Base-by-base conservation (phyloP, 768 basidiomycete species). In the Kwoniella bestiolae region DNA sequence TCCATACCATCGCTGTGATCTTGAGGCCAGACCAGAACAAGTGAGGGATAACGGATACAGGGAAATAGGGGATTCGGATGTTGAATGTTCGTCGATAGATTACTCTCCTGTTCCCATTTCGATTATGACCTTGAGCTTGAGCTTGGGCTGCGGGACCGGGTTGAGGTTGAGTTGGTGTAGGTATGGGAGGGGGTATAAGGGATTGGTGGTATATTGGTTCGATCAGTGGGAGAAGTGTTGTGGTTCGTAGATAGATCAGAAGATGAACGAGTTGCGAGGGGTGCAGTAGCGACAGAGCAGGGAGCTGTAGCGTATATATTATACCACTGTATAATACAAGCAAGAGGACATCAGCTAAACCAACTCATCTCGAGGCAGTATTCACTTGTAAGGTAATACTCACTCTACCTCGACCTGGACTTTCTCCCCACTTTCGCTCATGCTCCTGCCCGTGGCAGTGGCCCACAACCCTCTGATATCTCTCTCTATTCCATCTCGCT, bases 341-440 rank as follows among this genome's bases (percentile, higher is more conserved):
- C 25, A 47, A n/a, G 3, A 0, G 21, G 35, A 59, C 14, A 28
- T 23, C 41, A n/a, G 29, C 28, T 29, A 46, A 29, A 52, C n/a
- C n/a, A n/a, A n/a, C n/a, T n/a, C n/a, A n/a, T n/a, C n/a, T n/a
- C n/a, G n/a, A n/a, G n/a, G n/a, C n/a, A n/a, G n/a, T n/a, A n/a
- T n/a, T n/a, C n/a, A n/a, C n/a, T n/a, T n/a, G n/a, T n/a, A n/a
- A n/a, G n/a, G n/a, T n/a, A n/a, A n/a, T 4, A 65, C 76, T 74
- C 60, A 78, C 76, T 78, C 76, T 2, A 75, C 52, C 44, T 78
- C 72, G 11, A 78, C 70, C 2, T 61, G 45, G 2, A 70, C 73
- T 2, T 31, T 53, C 56, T 77, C 71, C 12, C 69, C 73, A 8
- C 67, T 49, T 2, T 26, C 32, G 26, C 23, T 46, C 71, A 68